Conservation (phyloP, 2,329 filamentous ascomycete species). For the Colletotrichum chlorophyti region DNA sequence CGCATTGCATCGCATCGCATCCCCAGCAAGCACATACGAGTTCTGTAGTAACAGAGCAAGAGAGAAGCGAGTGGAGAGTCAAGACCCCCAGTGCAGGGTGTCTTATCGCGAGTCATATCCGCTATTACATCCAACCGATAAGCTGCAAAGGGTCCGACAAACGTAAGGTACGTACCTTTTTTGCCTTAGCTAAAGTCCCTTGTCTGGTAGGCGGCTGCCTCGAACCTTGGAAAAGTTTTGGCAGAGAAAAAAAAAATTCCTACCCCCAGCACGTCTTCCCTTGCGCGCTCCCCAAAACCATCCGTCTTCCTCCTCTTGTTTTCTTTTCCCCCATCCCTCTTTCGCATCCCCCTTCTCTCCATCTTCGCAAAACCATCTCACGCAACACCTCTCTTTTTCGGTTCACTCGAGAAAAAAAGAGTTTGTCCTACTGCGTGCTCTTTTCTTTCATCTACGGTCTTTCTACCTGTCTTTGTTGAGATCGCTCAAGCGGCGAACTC, state of each 20-base stretch:
- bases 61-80: conserved; percentile 10
- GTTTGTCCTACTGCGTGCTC: neutral
- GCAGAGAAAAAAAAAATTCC: conserved; percentile 26
- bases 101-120: conserved; percentile 27
- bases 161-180: conserved; percentile 19
- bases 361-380: conserved; percentile 21
- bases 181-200: conserved; percentile 26
- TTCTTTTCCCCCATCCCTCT: conserved; percentile 8
- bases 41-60: neutral
- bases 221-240: conserved; percentile 29
- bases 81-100: conserved; percentile 15
- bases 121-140: conserved; percentile 17
- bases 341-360: conserved; percentile 27
- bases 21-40: no score
- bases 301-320: conserved; percentile 11
- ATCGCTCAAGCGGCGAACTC: conserved; percentile 16
- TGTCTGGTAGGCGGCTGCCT: conserved; percentile 13
- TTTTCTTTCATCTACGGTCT: conserved; percentile 17
- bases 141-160: conserved; percentile 2
- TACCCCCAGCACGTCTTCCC: conserved; percentile 21
- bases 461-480: conserved; percentile 13
- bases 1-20: no score
- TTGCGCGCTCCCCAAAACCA: conserved; percentile 24
- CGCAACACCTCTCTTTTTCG: conserved; percentile 23
- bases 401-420: conserved; percentile 21